Conservation (phyloP, 2,329 filamentous ascomycete species). For the Aspergillus transmontanensis region DNA sequence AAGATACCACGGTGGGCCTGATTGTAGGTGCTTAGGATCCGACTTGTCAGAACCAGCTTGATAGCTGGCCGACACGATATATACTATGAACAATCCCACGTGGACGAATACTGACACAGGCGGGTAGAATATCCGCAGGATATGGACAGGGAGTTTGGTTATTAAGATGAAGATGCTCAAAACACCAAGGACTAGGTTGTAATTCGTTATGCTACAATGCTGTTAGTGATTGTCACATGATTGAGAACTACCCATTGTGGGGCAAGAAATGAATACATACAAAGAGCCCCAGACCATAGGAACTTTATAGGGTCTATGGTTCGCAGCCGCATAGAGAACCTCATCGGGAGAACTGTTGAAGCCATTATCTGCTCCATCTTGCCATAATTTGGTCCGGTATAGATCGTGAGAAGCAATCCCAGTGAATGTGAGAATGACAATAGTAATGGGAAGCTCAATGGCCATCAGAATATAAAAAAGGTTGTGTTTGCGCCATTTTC, state of each 20-base stretch:
- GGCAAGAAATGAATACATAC: conserved; percentile 43
- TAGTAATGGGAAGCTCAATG: conserved; percentile 59
- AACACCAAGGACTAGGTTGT: conserved; percentile 63
- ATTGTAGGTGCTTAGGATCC: conserved; percentile 56
- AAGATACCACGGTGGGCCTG: conserved; percentile 65
- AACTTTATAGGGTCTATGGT: conserved; percentile 56
- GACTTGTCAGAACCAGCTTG: conserved; percentile 62
- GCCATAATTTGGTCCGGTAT: conserved; percentile 64
- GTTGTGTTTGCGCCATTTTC: conserved; percentile 57
- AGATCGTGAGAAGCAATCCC: conserved; percentile 64
- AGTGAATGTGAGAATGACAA: conserved; percentile 61
- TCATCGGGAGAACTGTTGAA: conserved; percentile 64
- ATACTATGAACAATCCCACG: conserved; percentile 53
- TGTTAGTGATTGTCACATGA: conserved; percentile 13
- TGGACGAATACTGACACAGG: conserved; percentile 58
- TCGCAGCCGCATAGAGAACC: conserved; percentile 60
- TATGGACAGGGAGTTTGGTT: conserved; percentile 58
- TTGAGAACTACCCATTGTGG: not conserved
- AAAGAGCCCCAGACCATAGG: conserved; percentile 64
- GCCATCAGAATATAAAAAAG: conserved; percentile 56
- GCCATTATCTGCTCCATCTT: conserved; percentile 62
- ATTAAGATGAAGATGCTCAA: conserved; percentile 64
- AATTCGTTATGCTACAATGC: conserved; percentile 57
- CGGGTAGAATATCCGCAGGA: conserved; percentile 60
- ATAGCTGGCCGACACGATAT: conserved; percentile 56